These are phyloP conservation scores for Ilex paraguariensis DNA, from an alignment of 305 asterid genomes.

Conservation along the genomic window DNA sequence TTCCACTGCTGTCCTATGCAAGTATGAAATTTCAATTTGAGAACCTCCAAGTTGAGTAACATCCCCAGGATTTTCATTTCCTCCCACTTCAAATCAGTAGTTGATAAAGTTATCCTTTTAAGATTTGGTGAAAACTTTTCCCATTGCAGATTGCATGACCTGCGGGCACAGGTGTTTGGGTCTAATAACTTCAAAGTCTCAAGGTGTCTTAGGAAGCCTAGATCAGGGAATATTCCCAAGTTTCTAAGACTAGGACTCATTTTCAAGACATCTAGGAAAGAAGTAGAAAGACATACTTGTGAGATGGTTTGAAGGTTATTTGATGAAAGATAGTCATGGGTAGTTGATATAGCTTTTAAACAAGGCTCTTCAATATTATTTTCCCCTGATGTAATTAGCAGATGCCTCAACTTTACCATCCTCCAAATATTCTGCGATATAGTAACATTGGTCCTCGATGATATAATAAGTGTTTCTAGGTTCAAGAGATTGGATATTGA, in stretches of 20 bases:
- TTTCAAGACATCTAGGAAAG: constrained; percentile 18
- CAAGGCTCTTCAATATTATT: no score
- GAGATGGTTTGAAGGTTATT: constrained; percentile 23
- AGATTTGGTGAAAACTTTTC: constrained; percentile 26
- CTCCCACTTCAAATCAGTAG: constrained; percentile 24
- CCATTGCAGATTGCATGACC: constrained; percentile 1
- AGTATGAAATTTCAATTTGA: constrained; percentile 23
- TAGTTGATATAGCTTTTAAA: neutral
- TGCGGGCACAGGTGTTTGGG: constrained; percentile 17
- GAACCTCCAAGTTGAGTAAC: constrained; percentile 30
- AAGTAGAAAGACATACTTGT: constrained; percentile 20
- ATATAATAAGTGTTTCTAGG: constrained; percentile 23
- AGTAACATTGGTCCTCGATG: constrained; percentile 4
- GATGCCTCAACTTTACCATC: constrained; percentile 27
- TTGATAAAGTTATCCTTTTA: constrained; percentile 25
- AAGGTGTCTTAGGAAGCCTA: constrained; percentile 18
- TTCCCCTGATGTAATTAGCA: constrained; percentile 18
- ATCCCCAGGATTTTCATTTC: constrained; percentile 24
- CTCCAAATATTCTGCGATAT: constrained; percentile 27
- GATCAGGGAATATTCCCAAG: constrained; percentile 20
- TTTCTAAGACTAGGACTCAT: constrained; percentile 23
- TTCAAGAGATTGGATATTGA: constrained; percentile 24
- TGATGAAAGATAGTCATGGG: constrained; percentile 20
- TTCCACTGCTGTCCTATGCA: constrained; percentile 23
- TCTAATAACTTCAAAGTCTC: constrained; percentile 25